phyloP scores from a whole-genome alignment of 2,329 filamentous ascomycete species.

The Madurella fahalii region DNA sequence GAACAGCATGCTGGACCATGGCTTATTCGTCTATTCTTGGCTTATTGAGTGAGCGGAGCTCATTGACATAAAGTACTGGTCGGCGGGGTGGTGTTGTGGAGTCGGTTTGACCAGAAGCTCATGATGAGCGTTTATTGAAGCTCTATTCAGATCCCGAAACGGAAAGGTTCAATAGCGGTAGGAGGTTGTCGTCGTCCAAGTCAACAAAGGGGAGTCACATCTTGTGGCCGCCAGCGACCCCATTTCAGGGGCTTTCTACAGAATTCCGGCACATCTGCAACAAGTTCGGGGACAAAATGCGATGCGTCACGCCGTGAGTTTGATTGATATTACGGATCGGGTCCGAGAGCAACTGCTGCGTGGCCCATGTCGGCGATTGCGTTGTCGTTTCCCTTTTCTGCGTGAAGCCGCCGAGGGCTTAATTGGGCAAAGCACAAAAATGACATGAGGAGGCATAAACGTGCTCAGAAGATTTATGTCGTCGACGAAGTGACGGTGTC shows the following conservation, averaged over 20 bases:
- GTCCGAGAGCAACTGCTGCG: no score
- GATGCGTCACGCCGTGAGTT: slow-evolving; percentile 3
- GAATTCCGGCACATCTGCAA: no score
- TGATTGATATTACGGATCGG: not conserved
- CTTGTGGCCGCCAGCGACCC: not conserved
- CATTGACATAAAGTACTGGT: slow-evolving; percentile 6
- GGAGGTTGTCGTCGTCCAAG: slow-evolving; percentile 8
- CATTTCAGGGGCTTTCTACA: not conserved
- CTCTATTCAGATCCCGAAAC: slow-evolving; percentile 33
- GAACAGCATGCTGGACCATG: slow-evolving; percentile 1
- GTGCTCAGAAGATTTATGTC: no score
- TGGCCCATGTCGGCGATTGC: not conserved
- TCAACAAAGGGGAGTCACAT: slow-evolving; percentile 12
- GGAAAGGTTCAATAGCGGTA: slow-evolving; percentile 19
- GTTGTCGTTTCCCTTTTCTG: not conserved
- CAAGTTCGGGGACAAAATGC: not conserved
- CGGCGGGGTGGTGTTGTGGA: slow-evolving; percentile 5
- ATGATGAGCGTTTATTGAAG: slow-evolving; percentile 26
- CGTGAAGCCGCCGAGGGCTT: not conserved
- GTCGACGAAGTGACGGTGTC: no score
- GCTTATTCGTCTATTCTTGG: slow-evolving; percentile 16
- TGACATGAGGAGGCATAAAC: no score
- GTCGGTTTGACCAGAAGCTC: slow-evolving; percentile 1
- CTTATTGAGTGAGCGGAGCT: slow-evolving; percentile 10
- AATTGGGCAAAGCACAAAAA: no score